These are phyloP conservation scores for Cutaneotrichosporon cavernicola DNA, from an alignment of 1,284 basidiomycete genomes.

Conservation along the genomic window DNA sequence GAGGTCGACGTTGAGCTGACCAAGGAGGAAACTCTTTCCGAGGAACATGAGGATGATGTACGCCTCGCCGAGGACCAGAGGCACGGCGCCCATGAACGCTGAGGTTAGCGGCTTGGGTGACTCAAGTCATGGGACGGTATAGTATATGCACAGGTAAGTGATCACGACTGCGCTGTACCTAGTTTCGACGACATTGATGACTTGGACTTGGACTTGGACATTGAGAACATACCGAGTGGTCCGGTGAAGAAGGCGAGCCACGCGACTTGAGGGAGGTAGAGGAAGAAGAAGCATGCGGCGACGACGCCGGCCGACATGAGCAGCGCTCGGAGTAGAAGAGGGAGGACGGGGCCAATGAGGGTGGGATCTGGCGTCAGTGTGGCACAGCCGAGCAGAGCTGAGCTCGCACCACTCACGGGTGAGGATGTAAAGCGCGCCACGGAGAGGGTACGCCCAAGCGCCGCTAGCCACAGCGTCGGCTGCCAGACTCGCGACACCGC, in stretches of 20 bases:
- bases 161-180: not conserved
- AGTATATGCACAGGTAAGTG: conserved; percentile 2
- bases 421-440: conserved; percentile 52
- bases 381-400: not conserved
- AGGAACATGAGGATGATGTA: conserved; percentile 57
- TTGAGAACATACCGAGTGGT: conserved; percentile 55
- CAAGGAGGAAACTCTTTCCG: conserved; percentile 57
- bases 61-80: conserved; percentile 55
- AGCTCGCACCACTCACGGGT: conserved; percentile 31
- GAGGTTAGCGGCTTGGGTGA: not conserved
- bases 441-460: conserved; percentile 54
- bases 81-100: conserved; percentile 54
- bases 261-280: conserved; percentile 68
- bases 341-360: conserved; percentile 51
- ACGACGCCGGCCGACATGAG: conserved; percentile 53
- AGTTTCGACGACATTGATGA: not conserved
- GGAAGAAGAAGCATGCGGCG: conserved; percentile 61
- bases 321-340: conserved; percentile 47
- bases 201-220: not conserved
- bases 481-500: conserved; percentile 36
- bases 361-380: conserved; percentile 44
- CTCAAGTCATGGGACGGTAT: no score
- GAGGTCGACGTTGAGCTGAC: conserved; percentile 56
- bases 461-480: conserved; percentile 50
- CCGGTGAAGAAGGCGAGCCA: conserved; percentile 65